Evolutionary conservation across 192 early-diverging fungal species (phyloP).

Genomic region (Gamsiella multidivaricata): DNA sequence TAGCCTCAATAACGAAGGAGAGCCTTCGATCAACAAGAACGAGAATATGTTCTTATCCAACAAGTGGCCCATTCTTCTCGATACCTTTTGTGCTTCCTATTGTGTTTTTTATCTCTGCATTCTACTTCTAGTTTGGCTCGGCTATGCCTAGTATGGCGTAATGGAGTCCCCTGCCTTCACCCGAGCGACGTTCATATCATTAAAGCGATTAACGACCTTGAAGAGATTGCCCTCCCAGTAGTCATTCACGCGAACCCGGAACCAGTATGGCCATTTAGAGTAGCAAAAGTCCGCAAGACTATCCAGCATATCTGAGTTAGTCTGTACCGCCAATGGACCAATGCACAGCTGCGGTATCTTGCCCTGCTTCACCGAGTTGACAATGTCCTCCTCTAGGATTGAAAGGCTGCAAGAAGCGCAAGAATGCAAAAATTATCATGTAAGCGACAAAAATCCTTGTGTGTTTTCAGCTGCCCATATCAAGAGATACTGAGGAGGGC

Average conservation of each 20-base stretch:
- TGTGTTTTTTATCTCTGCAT: too few relatives aligned
- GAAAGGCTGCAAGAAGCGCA: slow-evolving; percentile 2
- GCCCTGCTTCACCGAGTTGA: slow-evolving; percentile 30
- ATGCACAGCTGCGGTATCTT: slow-evolving; percentile 43
- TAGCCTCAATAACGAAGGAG: too few relatives aligned
- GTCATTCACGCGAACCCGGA: slow-evolving; percentile 50
- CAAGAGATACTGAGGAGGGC: too few relatives aligned
- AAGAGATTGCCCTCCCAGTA: slow-evolving; percentile 57
- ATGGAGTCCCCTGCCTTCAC: slow-evolving; percentile 36
- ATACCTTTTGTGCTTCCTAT: too few relatives aligned
- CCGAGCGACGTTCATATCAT: slow-evolving; percentile 48
- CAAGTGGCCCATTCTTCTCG: too few relatives aligned
- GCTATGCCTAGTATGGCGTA: slow-evolving; percentile 20
- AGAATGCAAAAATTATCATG: too few relatives aligned
- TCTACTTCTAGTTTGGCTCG: too few relatives aligned
- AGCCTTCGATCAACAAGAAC: too few relatives aligned
- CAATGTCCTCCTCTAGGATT: slow-evolving; percentile 28
- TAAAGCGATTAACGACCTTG: slow-evolving; percentile 35
- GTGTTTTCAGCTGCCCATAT: too few relatives aligned
- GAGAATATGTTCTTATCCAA: too few relatives aligned
- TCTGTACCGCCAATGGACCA: slow-evolving; percentile 26
- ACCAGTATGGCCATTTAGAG: slow-evolving; percentile 51
- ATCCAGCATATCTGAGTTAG: slow-evolving; percentile 38
- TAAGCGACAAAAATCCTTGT: too few relatives aligned
- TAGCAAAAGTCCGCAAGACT: slow-evolving; percentile 34